A percentile compares a stretch with the other conserved stretches of the same genome.
Conservation (phyloP, 768 basidiomycete genomes). For the Tulasnella sp. region DNA sequence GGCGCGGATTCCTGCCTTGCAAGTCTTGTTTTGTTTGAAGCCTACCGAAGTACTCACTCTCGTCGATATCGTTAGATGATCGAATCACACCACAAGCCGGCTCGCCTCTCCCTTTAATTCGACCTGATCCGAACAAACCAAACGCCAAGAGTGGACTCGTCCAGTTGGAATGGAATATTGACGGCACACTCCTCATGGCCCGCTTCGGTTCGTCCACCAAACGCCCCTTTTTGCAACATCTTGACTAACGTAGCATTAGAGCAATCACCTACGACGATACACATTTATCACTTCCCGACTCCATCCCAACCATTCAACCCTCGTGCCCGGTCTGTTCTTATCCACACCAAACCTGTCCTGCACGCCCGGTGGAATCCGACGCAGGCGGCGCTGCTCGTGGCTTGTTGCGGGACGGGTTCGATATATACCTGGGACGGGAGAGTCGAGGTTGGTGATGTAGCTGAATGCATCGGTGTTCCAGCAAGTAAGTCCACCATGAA, state of each 20-base stretch:
- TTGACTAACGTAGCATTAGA: constrained; percentile 32
- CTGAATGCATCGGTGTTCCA: constrained; percentile 83
- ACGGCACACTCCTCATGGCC: constrained; percentile 57
- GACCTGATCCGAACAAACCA: constrained; percentile 47
- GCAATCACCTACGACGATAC: constrained; percentile 45
- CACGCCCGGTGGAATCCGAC: constrained; percentile 73
- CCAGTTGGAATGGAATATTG: constrained; percentile 72
- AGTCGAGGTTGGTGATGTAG: constrained; percentile 41
- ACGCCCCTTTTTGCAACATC: neutral
- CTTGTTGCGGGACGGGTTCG: constrained; percentile 55
- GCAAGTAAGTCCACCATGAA: constrained; percentile 44
- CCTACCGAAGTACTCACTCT: neutral
- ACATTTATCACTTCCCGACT: constrained; percentile 62
- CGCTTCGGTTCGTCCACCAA: constrained; percentile 47
- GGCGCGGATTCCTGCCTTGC: constrained; percentile 84
- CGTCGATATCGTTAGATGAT: constrained; percentile 39
- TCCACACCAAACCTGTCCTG: constrained; percentile 50
- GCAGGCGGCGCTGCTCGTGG: constrained; percentile 54
- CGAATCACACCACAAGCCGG: constrained; percentile 39
- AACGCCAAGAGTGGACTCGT: constrained; percentile 53
- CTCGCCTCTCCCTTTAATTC: constrained; percentile 24
- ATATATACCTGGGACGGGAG: constrained; percentile 77
- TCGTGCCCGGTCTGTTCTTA: constrained; percentile 48
- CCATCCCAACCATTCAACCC: constrained; percentile 46
- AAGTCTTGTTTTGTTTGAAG: constrained; percentile 7